phyloP scores from a whole-genome alignment of 2,329 filamentous ascomycete genomes.

The Cordyceps farinosa region DNA sequence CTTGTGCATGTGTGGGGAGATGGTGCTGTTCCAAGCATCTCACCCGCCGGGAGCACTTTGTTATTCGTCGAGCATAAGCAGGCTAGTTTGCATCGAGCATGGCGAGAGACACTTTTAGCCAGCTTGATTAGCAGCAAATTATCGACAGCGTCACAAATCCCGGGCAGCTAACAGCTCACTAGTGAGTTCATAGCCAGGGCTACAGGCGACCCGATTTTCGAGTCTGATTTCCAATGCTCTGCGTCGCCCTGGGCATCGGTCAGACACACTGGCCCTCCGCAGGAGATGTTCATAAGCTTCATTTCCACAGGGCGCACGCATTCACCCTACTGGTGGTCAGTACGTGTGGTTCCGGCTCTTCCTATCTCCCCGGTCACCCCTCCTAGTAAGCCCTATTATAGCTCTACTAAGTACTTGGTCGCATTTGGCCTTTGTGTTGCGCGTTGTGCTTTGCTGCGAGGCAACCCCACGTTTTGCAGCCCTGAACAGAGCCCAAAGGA shows the following conservation, averaged over 20 bases:
- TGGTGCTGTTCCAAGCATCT: not conserved
- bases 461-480: not conserved
- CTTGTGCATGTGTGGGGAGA: not conserved
- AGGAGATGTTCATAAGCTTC: not conserved
- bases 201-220: not conserved
- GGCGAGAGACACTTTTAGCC: not conserved
- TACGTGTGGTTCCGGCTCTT: not conserved
- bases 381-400: not conserved
- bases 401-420: not conserved
- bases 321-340: too few relatives aligned
- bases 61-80: not conserved
- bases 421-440: not conserved
- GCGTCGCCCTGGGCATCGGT: not conserved
- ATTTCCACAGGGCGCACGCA: too few relatives aligned
- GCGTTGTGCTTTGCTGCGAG: not conserved
- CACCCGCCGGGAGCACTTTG: not conserved
- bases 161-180: not conserved
- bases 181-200: not conserved
- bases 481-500: not conserved
- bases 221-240: not conserved
- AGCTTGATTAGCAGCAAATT: not conserved
- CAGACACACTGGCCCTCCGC: not conserved
- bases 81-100: slow-evolving; percentile 1
- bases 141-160: not conserved
- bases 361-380: not conserved